These are phyloP conservation scores for Phymatotrichopsis omnivora DNA, from an alignment of 2,329 filamentous ascomycete species.

Conservation along the genomic window DNA sequence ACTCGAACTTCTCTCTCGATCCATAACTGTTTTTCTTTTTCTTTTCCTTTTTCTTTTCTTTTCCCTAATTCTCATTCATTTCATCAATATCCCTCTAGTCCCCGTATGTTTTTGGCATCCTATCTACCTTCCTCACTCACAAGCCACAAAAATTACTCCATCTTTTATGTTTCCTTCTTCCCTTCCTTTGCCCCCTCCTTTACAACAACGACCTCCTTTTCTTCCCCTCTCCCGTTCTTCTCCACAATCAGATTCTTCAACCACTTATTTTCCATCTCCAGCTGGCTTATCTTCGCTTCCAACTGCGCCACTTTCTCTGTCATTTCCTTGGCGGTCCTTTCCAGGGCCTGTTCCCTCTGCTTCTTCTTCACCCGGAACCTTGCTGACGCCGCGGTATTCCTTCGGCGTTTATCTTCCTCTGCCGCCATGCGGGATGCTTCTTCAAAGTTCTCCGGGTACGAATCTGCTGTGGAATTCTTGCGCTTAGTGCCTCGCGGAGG, in stretches of 20 bases:
- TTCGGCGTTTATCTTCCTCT: slow-evolving; percentile 80
- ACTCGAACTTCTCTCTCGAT: no score
- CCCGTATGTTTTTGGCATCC: no score
- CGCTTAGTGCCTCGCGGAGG: slow-evolving; percentile 11
- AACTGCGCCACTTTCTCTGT: slow-evolving; percentile 65
- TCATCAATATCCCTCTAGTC: no score
- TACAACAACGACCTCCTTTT: no score
- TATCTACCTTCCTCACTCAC: no score
- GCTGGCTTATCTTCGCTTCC: slow-evolving; percentile 41
- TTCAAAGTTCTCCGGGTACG: slow-evolving; percentile 46
- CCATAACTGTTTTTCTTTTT: no score
- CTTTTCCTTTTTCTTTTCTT: no score
- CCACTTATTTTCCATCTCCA: slow-evolving; percentile 28
- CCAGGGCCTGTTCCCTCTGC: slow-evolving; percentile 78
- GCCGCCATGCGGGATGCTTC: slow-evolving; percentile 63
- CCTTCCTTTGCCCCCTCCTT: slow-evolving; percentile 9
- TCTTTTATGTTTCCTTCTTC: no score
- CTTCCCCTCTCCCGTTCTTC: slow-evolving; percentile 55
- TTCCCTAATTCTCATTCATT: no score
- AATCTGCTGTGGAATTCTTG: slow-evolving; percentile 15
- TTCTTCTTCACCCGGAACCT: slow-evolving; percentile 95
- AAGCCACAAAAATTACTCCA: no score
- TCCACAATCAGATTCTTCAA: slow-evolving; percentile 62
- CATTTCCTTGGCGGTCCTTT: slow-evolving; percentile 73
- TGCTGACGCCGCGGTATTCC: slow-evolving; percentile 84